Percentiles rank a stretch among this genome's conserved stretches.
Evolutionary conservation across 805 yeast species (phyloP).

Genomic region (Citeromyces matritensis): DNA sequence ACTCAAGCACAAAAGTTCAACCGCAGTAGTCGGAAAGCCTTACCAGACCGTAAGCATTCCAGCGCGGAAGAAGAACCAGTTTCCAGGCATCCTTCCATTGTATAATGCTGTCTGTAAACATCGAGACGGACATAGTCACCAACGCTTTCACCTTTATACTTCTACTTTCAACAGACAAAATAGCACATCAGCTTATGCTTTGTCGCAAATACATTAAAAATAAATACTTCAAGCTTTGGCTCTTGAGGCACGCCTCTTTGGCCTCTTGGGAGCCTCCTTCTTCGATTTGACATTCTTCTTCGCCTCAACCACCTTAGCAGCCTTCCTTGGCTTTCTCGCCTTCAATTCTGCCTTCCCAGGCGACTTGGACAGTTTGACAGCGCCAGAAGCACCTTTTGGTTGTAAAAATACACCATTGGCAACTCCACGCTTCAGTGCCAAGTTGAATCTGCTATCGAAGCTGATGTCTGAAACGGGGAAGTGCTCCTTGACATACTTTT

Average conservation of each 20-base stretch:
- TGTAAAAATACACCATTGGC: conserved; percentile 61
- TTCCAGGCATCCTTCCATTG: too few species aligned
- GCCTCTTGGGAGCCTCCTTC: conserved; percentile 11
- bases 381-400: conserved; percentile 87
- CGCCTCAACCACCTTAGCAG: conserved; percentile 12
- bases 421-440: conserved; percentile 72
- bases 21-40: too few species aligned
- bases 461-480: conserved; percentile 40
- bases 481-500: conserved; percentile 63
- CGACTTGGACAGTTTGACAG: conserved; percentile 39
- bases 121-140: too few species aligned
- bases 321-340: conserved; percentile 11
- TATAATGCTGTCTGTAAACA: too few species aligned
- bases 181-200: too few species aligned
- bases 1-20: too few species aligned
- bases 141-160: too few species aligned
- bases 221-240: too few species aligned
- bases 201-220: not conserved
- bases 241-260: conserved; percentile 1
- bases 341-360: conserved; percentile 16
- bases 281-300: conserved; percentile 12
- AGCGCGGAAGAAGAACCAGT: too few species aligned
- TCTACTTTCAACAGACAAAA: too few species aligned
- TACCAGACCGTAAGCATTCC: too few species aligned
- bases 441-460: conserved; percentile 65